A percentile compares a stretch with the other conserved stretches of the same genome.
These are phyloP conservation scores for Cercospora beticola DNA, from an alignment of 2,329 filamentous ascomycete species.

Conservation along the genomic window DNA sequence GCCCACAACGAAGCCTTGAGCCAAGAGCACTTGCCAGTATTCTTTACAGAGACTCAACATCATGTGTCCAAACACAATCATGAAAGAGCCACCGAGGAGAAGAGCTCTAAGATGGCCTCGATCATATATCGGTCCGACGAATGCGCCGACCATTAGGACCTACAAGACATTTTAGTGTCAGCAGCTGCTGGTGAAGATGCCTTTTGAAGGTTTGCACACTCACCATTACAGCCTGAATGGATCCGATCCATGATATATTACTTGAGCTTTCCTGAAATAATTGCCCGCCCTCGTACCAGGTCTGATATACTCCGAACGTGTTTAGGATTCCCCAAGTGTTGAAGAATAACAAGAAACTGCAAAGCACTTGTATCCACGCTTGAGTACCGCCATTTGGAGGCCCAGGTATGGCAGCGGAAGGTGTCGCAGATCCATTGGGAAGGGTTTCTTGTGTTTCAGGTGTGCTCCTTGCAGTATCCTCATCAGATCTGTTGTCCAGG, in stretches of 20 bases:
- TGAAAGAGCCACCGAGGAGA: constrained; percentile 44
- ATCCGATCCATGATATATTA: constrained; percentile 46
- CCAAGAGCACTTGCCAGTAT: constrained; percentile 53
- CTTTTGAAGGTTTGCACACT: neutral
- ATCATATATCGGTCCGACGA: constrained; percentile 53
- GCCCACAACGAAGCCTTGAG: constrained; percentile 52
- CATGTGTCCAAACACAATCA: constrained; percentile 53
- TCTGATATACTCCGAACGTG: constrained; percentile 51
- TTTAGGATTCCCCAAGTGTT: constrained; percentile 50
- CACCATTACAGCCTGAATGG: constrained; percentile 49
- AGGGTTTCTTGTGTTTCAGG: neutral
- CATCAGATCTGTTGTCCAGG: neutral
- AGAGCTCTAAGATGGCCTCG: constrained; percentile 49
- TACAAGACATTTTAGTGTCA: neutral
- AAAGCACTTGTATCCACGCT: constrained; percentile 51
- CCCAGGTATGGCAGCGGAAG: neutral
- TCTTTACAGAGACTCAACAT: constrained; percentile 50
- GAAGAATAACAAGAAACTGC: constrained; percentile 49
- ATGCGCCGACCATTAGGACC: constrained; percentile 46
- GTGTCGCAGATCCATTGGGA: neutral
- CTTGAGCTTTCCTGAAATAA: constrained; percentile 37
- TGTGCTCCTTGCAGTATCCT: neutral
- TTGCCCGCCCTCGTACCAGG: constrained; percentile 48
- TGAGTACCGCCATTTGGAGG: constrained; percentile 43
- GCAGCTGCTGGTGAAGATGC: neutral